Base-by-base conservation (phyloP, 257 asterid species). In the Leonotis leonurus region DNA sequence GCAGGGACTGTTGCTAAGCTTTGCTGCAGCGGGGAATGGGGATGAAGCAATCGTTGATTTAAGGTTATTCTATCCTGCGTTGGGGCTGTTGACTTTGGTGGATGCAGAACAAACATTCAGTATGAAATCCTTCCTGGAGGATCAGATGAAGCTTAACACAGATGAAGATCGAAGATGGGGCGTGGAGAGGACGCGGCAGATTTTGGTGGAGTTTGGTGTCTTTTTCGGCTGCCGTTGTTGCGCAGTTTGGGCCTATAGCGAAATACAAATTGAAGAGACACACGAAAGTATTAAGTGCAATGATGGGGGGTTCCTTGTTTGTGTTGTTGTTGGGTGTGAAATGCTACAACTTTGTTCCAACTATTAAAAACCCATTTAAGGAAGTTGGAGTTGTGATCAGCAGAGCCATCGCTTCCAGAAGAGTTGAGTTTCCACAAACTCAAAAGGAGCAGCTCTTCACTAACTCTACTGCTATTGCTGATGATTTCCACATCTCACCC, bases 71-170 rank as follows among this genome's bases (percentile, higher is more conserved):
- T 70, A 22, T 20, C 1, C 39, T 16, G 69, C 72, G 2, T 3
- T 66, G 60, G 69, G 18, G 30, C 12, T 66, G 9, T 3, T 72
- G 43, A 45, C 61, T 51, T 10, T 72, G 43, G 32, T 65, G 20
- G 30, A 66, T 24, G 73, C 77, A 13, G 73, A 54, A 3, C 43
- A 20, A 13, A 4, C 2, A 1, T 21, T 51, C 0, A 41, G 56
- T 0, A 6, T 65, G 27, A 6, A 25, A 17, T 44, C 64, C 7
- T 72, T 72, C 40, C 69, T 72, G 13, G 72, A 22, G 4, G 77
- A 72, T 59, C 77, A 72, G 49, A 5, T 72, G 10, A 22, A 0
- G 24, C 33, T 44, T 22, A 6, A 6, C 22, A 29, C 59, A 10
- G 33, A 35, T 43, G 53, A 56, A 25, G 57, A 21, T n/a, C 10